Evolutionary conservation across 1,139 yeast genomes (phyloP), one percentile per base, ranked within the genome.

Genomic region (Yamadazyma aaseri): DNA sequence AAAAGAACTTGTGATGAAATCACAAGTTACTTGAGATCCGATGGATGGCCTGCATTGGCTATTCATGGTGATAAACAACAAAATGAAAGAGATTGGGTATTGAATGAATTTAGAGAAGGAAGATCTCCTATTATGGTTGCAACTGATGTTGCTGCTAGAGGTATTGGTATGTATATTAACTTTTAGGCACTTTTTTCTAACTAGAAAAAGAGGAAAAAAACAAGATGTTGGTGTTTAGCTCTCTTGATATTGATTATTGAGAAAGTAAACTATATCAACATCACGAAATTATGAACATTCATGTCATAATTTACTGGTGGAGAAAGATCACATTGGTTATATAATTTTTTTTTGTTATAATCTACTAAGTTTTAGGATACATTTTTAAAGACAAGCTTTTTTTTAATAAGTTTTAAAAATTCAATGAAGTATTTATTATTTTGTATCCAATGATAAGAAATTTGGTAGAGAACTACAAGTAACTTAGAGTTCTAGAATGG

Each of bases 61-160:
- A 89, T 92, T 58, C 98, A 92, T 62, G 99, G 99, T 73, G 99
- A 94, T 67, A 92, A 92, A 68, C 89, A 85, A 55, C 98, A 92
- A 73, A 79, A 81, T 59, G 98, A 92, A 70, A 90, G 98, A 76
- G 98, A 92, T 68, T 92, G 97, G 97, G 98, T 92, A 50, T 74
- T 92, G 65, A 76, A 72, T 50, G 96, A 92, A 67, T 92, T 92
- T 74, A 86, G 84, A 75, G 61, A 79, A 42, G 97, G 97, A 50
- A 84, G 82, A 61, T 81, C 95, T 38, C 96, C 97, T 47, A 84
- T 92, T 57, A 89, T 92, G 97, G 96, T 90, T 60, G 98, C 98
- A 45, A 92, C 98, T 50, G 98, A 92, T 67, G 98, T 92, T 63
- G 98, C 98, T 43, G 96, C 98, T 49, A 87, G 98, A 79, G 98